Evolutionary conservation across 306 rosid species (phyloP), one percentile per base, ranked within the genome.

Genomic region (Fragaria nilgerrensis): DNA sequence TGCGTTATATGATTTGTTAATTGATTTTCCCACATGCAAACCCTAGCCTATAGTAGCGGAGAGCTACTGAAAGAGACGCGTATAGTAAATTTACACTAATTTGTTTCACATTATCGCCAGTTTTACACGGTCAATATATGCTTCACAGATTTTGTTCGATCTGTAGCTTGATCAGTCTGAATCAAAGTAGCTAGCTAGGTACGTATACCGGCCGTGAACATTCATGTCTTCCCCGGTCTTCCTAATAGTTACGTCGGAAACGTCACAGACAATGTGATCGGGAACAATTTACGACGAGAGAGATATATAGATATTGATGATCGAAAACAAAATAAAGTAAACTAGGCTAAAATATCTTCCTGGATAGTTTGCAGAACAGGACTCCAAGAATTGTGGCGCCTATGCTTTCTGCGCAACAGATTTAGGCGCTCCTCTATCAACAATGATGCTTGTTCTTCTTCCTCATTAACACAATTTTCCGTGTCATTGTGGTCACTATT

Each of bases 301-400:
- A 32, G 34, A 32, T 32, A 32, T 32, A 61, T 61, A 16, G 19
- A 22, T 25, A 5, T 25, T 25, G 41, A 1, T 14, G 29, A n/a
- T n/a, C 27, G 22, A 56, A 56, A n/a, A 56, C 1, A 17, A 25
- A 3, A 58, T 12, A 59, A 11, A 59, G 65, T 12, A 25, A 59
- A 23, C 14, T 59, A 59, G 52, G 43, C 0, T 12, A 63, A 59
- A 55, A 84, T 52, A 59, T 86, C 82, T 78, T 88, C 94, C 5
- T 89, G 94, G 78, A 90, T 88, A 86, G 84, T 84, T 43, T 83
- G 90, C 27, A 90, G 82, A 0, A 78, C 86, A 55, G 92, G 92
- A 55, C 82, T 77, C 94, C 90, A 88, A 9, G 76, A 77, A 47
- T 53, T 64, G 48, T 73, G 68, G 27, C 56, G 37, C 50, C 75